Evolutionary conservation across 345 rosid species (phyloP), one percentile per base, ranked within the genome.

Genomic region (Gossypium anomalum): DNA sequence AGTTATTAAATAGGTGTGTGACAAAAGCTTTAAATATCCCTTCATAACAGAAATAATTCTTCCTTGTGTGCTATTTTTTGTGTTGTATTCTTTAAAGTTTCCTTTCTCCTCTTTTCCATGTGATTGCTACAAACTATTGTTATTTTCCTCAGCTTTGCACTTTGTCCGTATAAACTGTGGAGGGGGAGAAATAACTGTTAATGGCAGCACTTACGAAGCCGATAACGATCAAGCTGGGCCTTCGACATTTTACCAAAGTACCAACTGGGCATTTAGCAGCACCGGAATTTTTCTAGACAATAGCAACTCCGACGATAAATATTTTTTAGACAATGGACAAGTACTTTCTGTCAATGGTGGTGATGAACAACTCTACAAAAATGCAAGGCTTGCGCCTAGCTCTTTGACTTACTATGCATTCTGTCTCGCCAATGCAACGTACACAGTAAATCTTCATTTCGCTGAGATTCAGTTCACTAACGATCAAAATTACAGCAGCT

Each of bases 371-470:
- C 64, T 87, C 8, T 86, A 88, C 55, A 70, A 44, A 9, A 80
- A 78, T 0, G 97, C 90, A 17, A 89, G 97, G 10, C 78, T 83
- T 34, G 78, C 93, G 64, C 84, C 96, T 59, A 73, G 85, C 20
- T 59, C 90, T 6, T 87, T 92, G 1, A 85, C 88, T 47, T 92
- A 89, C 77, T 84, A 83, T 80, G 90, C 80, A 2, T 85, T 79
- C 45, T 92, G 97, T 81, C 82, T 92, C 52, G 67, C 60, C 47
- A 89, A 82, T 73, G 91, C 90, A 68, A 72, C 16, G 7, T 90
- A 92, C 82, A 81, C 75, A 19, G 83, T 90, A 22, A 82, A 14
- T 25, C 93, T 90, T 27, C 69, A 65, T 65, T 65, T 65, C 19
- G 69, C 69, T 1, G 53, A 20, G 29, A 44, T 66, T 44, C 89